Base-by-base conservation (phyloP, 176 grass and related monocot genomes). In the Eragrostis curvula region DNA sequence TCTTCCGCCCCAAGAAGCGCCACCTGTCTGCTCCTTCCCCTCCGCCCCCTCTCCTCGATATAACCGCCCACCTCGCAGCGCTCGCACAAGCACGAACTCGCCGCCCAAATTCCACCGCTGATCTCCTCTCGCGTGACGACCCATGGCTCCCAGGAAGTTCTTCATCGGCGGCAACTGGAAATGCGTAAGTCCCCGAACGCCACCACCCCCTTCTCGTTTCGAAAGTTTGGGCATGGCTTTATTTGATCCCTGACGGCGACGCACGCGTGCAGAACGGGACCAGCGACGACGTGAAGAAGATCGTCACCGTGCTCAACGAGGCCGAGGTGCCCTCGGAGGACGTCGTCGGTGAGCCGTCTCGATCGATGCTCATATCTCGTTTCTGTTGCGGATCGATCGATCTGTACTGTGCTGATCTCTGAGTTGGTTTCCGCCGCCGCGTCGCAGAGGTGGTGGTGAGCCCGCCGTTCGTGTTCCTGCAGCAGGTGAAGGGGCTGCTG, bases 81-180 rank as follows among this genome's bases (percentile, higher is more conserved):
- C 12, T 64, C 43, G 20, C 66, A 3, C 74, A 24, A 60, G 27
- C 57, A 12, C 39, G 25, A 47, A 46, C 25, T 3, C 40, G 12
- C 27, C 55, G 25, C 10, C 53, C 52, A 17, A 28, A 60, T 29
- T 14, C 60, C 41, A 39, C 32, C 29, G 75, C 27, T 41, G 12
- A 15, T 64, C 61, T 16, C 28, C 29, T 55, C 49, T 28, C 46
- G 21, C 30, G 6, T 63, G 63, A 27, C 28, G 28, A 74, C 29
- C 64, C 43, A 94, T 91, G 87, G 73, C 85, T 40, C 27, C 85
- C 61, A 88, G 87, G 68, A 94, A 91, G 73, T 94, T 94, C 68
- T 92, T 94, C 73, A 83, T 97, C 12, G 95, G 95, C 21, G 95
- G 95, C 80, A 94, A 97, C 85, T 94, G 90, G 90, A 94, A 97